phyloP scores from a whole-genome alignment of 2,329 filamentous ascomycete species.

The Zopfia rhizophila region DNA sequence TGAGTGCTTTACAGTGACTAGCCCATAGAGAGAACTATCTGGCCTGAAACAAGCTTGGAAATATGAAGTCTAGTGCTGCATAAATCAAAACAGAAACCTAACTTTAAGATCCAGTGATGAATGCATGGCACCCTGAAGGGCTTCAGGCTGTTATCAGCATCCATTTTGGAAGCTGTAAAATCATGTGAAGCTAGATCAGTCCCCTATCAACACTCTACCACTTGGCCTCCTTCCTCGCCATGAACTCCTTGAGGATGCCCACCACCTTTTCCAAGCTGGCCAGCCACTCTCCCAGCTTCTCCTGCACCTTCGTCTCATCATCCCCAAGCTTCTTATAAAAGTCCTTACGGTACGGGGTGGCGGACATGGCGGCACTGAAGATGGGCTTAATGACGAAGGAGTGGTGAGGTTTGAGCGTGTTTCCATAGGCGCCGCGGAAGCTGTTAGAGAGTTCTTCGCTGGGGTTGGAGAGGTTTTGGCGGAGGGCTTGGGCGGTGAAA shows the following conservation, averaged over 20 bases:
- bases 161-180: too few species aligned
- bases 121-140: too few species aligned
- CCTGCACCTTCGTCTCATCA: constrained; percentile 69
- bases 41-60: too few species aligned
- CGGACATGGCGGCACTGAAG: constrained; percentile 92
- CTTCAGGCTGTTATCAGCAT: too few species aligned
- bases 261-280: constrained; percentile 81
- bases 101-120: too few species aligned
- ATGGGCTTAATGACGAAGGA: constrained; percentile 88
- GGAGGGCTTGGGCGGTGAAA: constrained; percentile 88
- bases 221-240: constrained; percentile 39
- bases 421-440: constrained; percentile 85
- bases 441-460: constrained; percentile 82
- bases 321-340: constrained; percentile 89
- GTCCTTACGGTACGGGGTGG: constrained; percentile 90
- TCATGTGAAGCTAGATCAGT: too few species aligned
- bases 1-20: too few species aligned
- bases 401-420: constrained; percentile 92
- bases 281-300: constrained; percentile 77
- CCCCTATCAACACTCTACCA: constrained; percentile 14
- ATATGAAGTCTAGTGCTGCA: too few species aligned
- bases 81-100: too few species aligned
- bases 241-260: constrained; percentile 75
- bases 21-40: too few species aligned
- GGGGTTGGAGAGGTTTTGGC: constrained; percentile 75